Evolutionary conservation across 148 eudicot species (phyloP), one percentile per base, ranked within the genome.

Genomic region (Euryodendron excelsum): DNA sequence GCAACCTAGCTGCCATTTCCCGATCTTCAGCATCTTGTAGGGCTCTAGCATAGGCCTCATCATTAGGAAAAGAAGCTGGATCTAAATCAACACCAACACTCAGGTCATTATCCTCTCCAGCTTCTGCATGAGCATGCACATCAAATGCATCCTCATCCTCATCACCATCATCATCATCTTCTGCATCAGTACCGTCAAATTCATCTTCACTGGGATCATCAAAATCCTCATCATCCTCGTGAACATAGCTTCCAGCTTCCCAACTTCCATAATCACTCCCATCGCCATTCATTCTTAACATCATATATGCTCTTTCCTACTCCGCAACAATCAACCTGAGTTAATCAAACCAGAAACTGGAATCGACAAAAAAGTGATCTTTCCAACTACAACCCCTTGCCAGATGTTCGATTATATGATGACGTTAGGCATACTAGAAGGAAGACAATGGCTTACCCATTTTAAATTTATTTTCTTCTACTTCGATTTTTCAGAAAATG

Each of bases 291-390:
- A 90, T 90, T 69, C 90, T 94, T 45, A 94, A 80, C 97, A 94
- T 92, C 98, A 94, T 92, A 84, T 90, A 94, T 5, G 98, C 98
- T 85, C 98, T 91, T 92, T 94, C 98, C 98, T 94, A 82, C 66
- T 73, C 79, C 81, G 78, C 21, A 80, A 79, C 58, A 44, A 79
- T 33, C 66, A 33, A 34, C 28, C 4, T 60, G n/a, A 23, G 60
- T 37, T 20, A 47, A 23, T 1, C 37, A 63, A 76, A 37, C 6
- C 41, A 55, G 0, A 70, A 75, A 36, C 53, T 41, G 13, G 7
- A 45, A 27, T 39, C n/a, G n/a, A 1, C 28, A 67, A 21, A 3
- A 6, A 72, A 72, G 33, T 72, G 39, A 31, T 31, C 62, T 72
- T 47, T 20, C 13, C 11, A 30, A 50, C 23, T 17, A 41, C 20